Conservation (phyloP, 805 yeast genomes). For the Metschnikowia chrysomelidarum region DNA sequence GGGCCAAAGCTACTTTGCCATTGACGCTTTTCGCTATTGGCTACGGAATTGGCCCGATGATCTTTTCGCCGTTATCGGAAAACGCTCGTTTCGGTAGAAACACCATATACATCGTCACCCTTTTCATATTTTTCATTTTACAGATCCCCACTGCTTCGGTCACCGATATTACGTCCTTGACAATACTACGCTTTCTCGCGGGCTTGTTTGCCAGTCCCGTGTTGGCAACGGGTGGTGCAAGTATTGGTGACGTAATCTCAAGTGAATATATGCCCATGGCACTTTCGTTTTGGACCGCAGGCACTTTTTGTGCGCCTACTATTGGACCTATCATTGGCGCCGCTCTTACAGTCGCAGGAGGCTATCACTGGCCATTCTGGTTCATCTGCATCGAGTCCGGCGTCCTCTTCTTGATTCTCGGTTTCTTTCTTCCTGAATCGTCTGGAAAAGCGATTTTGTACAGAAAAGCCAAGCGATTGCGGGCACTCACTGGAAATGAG, state of each 20-base stretch:
- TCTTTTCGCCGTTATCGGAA: constrained; percentile 60
- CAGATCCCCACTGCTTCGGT: constrained; percentile 58
- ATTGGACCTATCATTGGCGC: constrained; percentile 62
- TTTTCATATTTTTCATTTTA: constrained; percentile 47
- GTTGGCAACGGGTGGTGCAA: constrained; percentile 58
- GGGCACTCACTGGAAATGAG: constrained; percentile 14
- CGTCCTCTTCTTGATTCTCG: constrained; percentile 8
- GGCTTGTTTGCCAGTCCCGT: constrained; percentile 59
- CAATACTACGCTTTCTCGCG: constrained; percentile 49
- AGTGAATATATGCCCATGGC: constrained; percentile 45
- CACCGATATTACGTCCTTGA: constrained; percentile 49
- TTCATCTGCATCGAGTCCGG: constrained; percentile 15
- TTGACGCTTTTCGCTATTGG: constrained; percentile 57
- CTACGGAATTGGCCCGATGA: constrained; percentile 59
- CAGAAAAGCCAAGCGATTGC: constrained; percentile 17
- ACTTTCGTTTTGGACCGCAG: constrained; percentile 52
- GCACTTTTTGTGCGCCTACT: constrained; percentile 54
- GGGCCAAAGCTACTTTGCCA: constrained; percentile 48
- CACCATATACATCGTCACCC: constrained; percentile 45
- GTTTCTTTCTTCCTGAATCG: constrained; percentile 15
- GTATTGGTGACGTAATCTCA: constrained; percentile 48
- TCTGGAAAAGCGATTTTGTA: constrained; percentile 16
- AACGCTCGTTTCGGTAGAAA: constrained; percentile 55
- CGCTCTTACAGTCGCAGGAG: constrained; percentile 32
- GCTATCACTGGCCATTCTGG: constrained; percentile 18